Evolutionary conservation across 345 rosid genomes (phyloP), one percentile per base, ranked within the genome.

Genomic region (Iberis pinnata): DNA sequence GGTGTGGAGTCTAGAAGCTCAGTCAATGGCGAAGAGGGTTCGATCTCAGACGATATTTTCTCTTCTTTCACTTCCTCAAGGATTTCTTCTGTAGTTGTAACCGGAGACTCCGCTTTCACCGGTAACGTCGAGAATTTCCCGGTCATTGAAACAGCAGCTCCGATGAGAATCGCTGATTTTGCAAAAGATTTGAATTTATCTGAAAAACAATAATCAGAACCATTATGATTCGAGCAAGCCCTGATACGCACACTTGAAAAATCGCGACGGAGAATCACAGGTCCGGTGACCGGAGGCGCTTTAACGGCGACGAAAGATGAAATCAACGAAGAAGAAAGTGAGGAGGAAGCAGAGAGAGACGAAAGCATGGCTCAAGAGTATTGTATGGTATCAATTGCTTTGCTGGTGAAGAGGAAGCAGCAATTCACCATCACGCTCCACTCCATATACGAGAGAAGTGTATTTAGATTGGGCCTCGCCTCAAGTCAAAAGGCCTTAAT

Each of bases 21-120:
- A 3, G 78, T 55, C 32, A 82, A 49, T 1, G 81, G 67, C n/a
- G 80, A 70, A 22, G 41, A 4, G 12, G 49, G 19, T 17, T 60
- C 62, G 6, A 47, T 36, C 42, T 71, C 64, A 22, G 42, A 51
- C 12, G 41, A 12, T 4, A 49, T 35, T 9, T 47, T 62, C 27
- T 67, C 74, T 2, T 49, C 63, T 8, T 41, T 66, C 12, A 51
- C 63, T 12, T 60, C 65, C 8, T 47, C 45, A 1, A 56, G 29
- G 16, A 27, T 24, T 37, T 75, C 67, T 61, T 75, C 84, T 1
- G 71, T 39, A 9, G 73, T 53, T 8, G 76, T 56, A 5, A 61
- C 69, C 10, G 86, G 78, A 45, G 80, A 60, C 20, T 78, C 81
- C 1, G 90, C 97, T 52, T 64, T 79, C 18, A 77, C 86, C 51